A percentile compares a stretch with the other conserved stretches of the same genome.
These are phyloP conservation scores for Dalechampia spathulata DNA, from an alignment of 441 rosid species.

Conservation along the genomic window DNA sequence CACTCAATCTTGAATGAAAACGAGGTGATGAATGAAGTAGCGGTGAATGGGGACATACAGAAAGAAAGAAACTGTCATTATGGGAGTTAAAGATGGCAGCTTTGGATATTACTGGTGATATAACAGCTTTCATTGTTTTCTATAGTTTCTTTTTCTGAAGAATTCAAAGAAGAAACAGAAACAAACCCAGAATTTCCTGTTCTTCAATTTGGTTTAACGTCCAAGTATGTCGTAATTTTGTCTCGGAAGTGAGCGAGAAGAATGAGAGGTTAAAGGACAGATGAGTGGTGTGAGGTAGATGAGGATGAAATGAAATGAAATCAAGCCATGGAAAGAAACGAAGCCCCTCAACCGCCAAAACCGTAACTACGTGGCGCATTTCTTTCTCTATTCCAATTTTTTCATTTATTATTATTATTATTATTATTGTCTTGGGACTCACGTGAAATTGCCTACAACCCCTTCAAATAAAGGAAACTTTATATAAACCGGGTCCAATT, in stretches of 20 bases:
- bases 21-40: conserved; percentile 1
- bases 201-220: no score
- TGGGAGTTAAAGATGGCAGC: conserved; percentile 23
- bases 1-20: conserved; percentile 14
- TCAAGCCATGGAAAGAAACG: no score
- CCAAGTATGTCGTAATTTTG: no score
- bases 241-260: neutral
- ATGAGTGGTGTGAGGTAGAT: no score
- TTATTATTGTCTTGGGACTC: no score
- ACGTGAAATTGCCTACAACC: no score
- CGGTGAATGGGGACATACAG: conserved; percentile 16
- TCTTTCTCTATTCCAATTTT: no score
- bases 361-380: conserved; percentile 15
- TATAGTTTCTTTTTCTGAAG: neutral
- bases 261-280: conserved; percentile 21
- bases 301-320: no score
- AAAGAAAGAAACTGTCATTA: conserved; percentile 22
- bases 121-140: conserved; percentile 17
- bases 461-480: no score
- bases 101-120: conserved; percentile 22
- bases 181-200: neutral
- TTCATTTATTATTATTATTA: no score
- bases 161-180: no score
- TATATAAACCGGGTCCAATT: no score
- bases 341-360: conserved; percentile 25